Evolutionary conservation across 2,329 filamentous ascomycete species (phyloP), one percentile per base, ranked within the genome.

Genomic region (Botryotinia narcissicola): DNA sequence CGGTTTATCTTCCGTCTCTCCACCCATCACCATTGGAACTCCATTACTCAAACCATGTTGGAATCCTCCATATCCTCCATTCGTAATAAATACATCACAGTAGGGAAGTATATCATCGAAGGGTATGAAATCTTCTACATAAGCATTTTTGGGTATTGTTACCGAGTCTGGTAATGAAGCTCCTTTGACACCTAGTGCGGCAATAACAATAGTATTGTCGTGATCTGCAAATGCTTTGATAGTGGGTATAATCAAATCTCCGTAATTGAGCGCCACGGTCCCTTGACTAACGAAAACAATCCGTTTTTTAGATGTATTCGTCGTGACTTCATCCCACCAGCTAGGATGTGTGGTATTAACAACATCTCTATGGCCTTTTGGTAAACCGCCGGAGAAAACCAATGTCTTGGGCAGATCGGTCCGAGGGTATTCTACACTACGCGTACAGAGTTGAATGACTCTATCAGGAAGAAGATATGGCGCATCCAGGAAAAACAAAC

Each of bases 241-340:
- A 0, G 82, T 81, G 3, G 82, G 82, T 10, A 82, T 72, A n/a
- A 82, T 76, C 5, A 83, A 75, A 16, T 82, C 77, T 6, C 78
- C 74, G 29, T 76, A 78, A 32, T 81, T 73, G 37, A 78, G 73
- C 9, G 75, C 76, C 0, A 82, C 71, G 14, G 81, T 82, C 3
- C 82, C 82, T 71, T 82, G 82, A 29, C 78, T 81, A 4, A 83
- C 82, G 29, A 80, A 76, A 8, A 83, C 73, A 16, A 83, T 78
- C 3, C 57, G 54, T 44, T 81, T 82, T 67, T 80, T 79, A 61
- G 81, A 82, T 60, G 81, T 78, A 60, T 83, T 82, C 18, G 75
- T 68, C 5, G 81, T 76, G 18, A 87, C 79, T 12, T 84, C 82
- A 2, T 80, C 66, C 84, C 85, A 88, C 84, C 85, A 87, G 10